Base-by-base conservation (phyloP, 2,329 filamentous ascomycete species). In the Xylaria sp. region DNA sequence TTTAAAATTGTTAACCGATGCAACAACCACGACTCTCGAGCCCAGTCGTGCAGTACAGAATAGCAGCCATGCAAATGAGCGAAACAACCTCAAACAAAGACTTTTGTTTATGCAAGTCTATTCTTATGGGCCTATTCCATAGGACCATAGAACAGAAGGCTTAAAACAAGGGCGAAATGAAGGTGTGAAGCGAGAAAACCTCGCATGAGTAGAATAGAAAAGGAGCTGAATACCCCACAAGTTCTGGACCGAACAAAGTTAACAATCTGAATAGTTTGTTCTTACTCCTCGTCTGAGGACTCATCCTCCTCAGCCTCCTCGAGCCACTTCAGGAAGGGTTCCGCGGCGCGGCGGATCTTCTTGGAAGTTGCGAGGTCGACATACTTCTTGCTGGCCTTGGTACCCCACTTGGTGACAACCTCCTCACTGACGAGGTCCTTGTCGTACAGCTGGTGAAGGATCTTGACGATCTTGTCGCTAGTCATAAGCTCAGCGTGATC, bases 341-440 rank as follows among this genome's bases (percentile, higher is more conserved):
- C 92, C 63, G 96, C 94, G 73, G 93, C 92, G 86, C 97, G 95
- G 84, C 94, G 93, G 71, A 98, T 94, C 87, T 97, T 97, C 87
- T 94, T 95, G 84, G 93, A 97, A 70, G 90, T 94, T 69, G 91
- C 80, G 69, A 97, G 82, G 80, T 98, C 95, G 75, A 97, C 93
- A 80, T 98, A 98, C 86, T 98, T 98, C 91, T 97, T 98, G 89
- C 93, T 97, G 68, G 95, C 94, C 87, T 96, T 97, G 79, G 88
- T 87, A 73, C 94, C 95, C 95, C 96, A 99, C 75, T 91, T 91
- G 82, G 91, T 92, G 79, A 97, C 89, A 18, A 94, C 89, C 72
- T 97, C 94, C 84, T 99, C 96, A 60, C 87, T 90, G 76, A 97
- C 85, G 64, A 99, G 87, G 75, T 99, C 96, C 77, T 93, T 87